Conservation (phyloP, 495 filamentous ascomycete genomes). For the Beverwykella pulmonaria region DNA sequence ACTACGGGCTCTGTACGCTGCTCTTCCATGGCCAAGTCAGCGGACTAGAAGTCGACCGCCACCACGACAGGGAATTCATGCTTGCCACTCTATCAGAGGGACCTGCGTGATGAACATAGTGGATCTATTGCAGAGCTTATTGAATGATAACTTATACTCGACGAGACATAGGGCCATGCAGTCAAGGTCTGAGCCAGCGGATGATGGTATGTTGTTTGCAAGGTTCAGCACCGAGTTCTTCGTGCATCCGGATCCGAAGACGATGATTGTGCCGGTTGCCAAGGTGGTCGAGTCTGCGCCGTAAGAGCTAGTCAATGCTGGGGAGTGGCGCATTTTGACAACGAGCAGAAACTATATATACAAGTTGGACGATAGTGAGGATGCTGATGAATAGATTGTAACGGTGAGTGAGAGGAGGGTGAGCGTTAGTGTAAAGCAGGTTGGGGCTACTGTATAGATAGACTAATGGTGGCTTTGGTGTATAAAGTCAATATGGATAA, state of each 20-base stretch:
- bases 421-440: neutral
- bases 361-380: conserved; percentile 5
- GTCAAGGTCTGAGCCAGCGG: too few relatives aligned
- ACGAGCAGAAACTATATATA: conserved; percentile 1
- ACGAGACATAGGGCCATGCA: too few relatives aligned
- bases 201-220: neutral
- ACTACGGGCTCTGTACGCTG: conserved; percentile 53
- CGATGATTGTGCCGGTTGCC: conserved; percentile 6
- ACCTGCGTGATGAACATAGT: neutral
- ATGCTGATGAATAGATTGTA: conserved; percentile 12
- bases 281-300: conserved; percentile 4
- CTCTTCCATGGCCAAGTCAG: conserved; percentile 53
- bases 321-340: neutral
- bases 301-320: conserved; percentile 7
- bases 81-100: neutral
- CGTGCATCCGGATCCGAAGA: conserved; percentile 6
- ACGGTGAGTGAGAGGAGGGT: conserved; percentile 4
- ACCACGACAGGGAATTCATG: neutral
- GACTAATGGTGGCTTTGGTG: too few relatives aligned
- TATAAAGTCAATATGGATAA: too few relatives aligned
- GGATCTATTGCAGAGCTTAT: too few relatives aligned
- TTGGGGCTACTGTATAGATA: too few relatives aligned
- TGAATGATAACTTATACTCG: too few relatives aligned
- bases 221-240: conserved; percentile 4
- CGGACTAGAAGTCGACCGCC: conserved; percentile 49